Percentiles rank a stretch among this genome's conserved stretches.
These are phyloP conservation scores for Phoma herbarum DNA, from an alignment of 2,329 filamentous ascomycete genomes.

Conservation along the genomic window DNA sequence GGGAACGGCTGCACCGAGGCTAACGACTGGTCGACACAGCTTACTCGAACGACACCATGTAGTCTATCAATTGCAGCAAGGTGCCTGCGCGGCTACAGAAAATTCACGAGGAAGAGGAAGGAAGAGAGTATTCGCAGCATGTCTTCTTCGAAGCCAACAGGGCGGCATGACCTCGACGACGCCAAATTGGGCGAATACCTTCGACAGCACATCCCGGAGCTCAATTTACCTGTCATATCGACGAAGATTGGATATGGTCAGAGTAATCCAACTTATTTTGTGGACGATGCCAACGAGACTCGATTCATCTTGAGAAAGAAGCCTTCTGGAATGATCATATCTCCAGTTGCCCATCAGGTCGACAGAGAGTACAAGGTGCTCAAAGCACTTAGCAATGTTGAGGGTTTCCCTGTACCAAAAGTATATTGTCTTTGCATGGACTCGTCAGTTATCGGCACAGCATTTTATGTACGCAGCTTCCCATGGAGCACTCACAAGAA, in stretches of 20 bases:
- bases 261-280: conserved; percentile 94
- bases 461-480: conserved; percentile 71
- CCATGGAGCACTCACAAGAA: not conserved
- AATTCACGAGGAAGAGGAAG: not conserved
- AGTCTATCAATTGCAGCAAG: not conserved
- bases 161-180: conserved; percentile 44
- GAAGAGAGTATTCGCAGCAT: not conserved
- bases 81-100: not conserved
- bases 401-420: conserved; percentile 86
- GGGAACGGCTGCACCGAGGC: conserved; percentile 16
- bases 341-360: conserved; percentile 92
- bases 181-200: conserved; percentile 42
- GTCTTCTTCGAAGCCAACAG: conserved; percentile 25
- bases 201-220: conserved; percentile 33
- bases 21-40: conserved; percentile 20
- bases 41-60: conserved; percentile 21
- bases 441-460: conserved; percentile 77
- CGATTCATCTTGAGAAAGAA: conserved; percentile 95
- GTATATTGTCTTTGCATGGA: conserved; percentile 89
- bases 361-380: conserved; percentile 94
- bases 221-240: conserved; percentile 40
- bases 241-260: conserved; percentile 92
- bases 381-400: conserved; percentile 73
- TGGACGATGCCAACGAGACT: conserved; percentile 71
- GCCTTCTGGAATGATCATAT: conserved; percentile 88